Conservation (phyloP, 1,284 basidiomycete species). For the Tilletiopsis washingtonensis region DNA sequence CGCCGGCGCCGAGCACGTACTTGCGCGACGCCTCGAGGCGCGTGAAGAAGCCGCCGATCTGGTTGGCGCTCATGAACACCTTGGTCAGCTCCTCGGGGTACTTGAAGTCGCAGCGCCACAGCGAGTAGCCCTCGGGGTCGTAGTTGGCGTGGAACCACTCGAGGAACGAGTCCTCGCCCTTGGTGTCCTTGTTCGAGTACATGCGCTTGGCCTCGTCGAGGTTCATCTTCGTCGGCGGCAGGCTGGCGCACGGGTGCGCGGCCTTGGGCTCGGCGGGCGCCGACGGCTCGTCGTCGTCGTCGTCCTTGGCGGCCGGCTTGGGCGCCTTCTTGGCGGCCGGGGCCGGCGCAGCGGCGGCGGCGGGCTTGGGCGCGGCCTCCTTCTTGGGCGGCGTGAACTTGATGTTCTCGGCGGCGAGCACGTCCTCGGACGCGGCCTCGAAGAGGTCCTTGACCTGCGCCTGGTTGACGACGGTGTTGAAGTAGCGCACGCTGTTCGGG, state of each 20-base stretch:
- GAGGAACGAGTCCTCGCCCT: conserved; percentile 27
- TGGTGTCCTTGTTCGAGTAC: conserved; percentile 93
- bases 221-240: conserved; percentile 86
- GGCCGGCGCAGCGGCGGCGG: conserved; percentile 55
- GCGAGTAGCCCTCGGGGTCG: conserved; percentile 79
- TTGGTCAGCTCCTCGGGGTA: conserved; percentile 91
- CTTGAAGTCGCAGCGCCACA: conserved; percentile 91
- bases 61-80: conserved; percentile 52
- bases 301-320: conserved; percentile 53
- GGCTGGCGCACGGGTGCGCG: conserved; percentile 87
- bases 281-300: conserved; percentile 57
- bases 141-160: conserved; percentile 56
- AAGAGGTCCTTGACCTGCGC: conserved; percentile 29
- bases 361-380: conserved; percentile 48
- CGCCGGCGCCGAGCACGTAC: conserved; percentile 78
- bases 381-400: conserved; percentile 65
- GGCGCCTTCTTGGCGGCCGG: conserved; percentile 3
- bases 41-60: conserved; percentile 86
- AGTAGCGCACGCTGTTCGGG: conserved; percentile 72
- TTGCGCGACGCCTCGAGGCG: conserved; percentile 56
- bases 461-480: conserved; percentile 66
- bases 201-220: conserved; percentile 96
- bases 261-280: conserved; percentile 59
- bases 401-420: conserved; percentile 64
- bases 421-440: conserved; percentile 52